Base-by-base conservation (phyloP, 495 filamentous ascomycete species). In the Hypoxylon lenormandii region DNA sequence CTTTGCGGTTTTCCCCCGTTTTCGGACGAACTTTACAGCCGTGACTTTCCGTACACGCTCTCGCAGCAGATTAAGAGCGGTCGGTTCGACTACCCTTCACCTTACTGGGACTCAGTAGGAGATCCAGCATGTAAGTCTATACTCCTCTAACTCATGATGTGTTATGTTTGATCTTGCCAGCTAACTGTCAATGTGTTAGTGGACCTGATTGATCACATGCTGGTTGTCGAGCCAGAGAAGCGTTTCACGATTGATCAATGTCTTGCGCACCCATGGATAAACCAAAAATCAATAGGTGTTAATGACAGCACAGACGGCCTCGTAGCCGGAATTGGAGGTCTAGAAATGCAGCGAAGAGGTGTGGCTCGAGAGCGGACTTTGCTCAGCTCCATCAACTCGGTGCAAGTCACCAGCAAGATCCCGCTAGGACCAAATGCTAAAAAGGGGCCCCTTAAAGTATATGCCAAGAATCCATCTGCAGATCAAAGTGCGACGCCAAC, bases 1-100 rank as follows among this genome's bases (percentile, higher is more conserved):
- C 87, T 99, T 12, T 99, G 96, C 75, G 96, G 96, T 3, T 99
- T 98, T 70, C 95, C 96, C 3, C 96, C 96, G 0, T 99, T 99
- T 80, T 93, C 90, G 2, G 96, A 98, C 66, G 96, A 99, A 77
- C 87, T 98, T 0, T 90, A 86, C 71, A 90, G 87, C 4, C 87
- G 92, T 42, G 90, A 93, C 64, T 83, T 82, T 48, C 96, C 94
- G 8, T 97, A 92, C 67, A 93, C 85, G 0, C 84, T 99, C 13
- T 90, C 91, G 0, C 92, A 99, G 66, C 87, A 98, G 80, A 99
- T 99, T 78, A 91, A 90, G 74, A 84, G 86, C 74, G 96, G 91
- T 5, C 86, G 86, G 45, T 98, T 96, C 68, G 92, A 97, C 77
- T 99, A 97, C 68, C 96, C 96, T 1, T 94, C 92, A 1, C 96